Evolutionary conservation across 2,329 filamentous ascomycete species (phyloP), one percentile per base, ranked within the genome.

Genomic region (Delphinella strobiligena): DNA sequence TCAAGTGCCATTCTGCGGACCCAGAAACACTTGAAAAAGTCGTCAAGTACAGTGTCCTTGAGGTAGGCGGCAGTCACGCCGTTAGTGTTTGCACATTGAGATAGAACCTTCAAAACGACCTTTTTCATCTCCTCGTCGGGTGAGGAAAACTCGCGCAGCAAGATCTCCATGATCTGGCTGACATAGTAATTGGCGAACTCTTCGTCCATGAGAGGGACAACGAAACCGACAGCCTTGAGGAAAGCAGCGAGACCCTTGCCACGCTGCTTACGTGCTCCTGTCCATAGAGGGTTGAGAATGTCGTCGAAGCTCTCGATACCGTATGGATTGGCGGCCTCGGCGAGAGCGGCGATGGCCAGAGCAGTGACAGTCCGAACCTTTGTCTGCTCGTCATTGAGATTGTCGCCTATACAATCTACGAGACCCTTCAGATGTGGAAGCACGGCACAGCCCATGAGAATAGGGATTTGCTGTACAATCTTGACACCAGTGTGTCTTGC

Each of bases 101-200:
- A 95, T 12, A 98, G 79, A 19, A 98, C 91, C 63, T 96, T 96
- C 43, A 98, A 68, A 5, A 98, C 91, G 1, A 98, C 91, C 67
- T 98, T 98, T 67, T 96, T 98, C 91, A 98, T 98, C 62, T 98
- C 91, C 61, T 98, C 91, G 49, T 98, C 91, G 0, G 91, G 91
- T 1, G 89, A 95, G 5, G 87, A 83, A 55, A 98, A 98, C 58
- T 98, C 91, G 53, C 91, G 79, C 19, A 96, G 75, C 11, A 98
- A 68, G 53, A 96, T 96, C 61, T 96, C 91, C 89, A 98, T 96
- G 54, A 98, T 95, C 61, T 98, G 88, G 50, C 80, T 85, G 7
- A 91, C 96, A 56, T 98, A 98, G 66, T 98, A 98, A 59, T 95
- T 96, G 62, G 91, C 89, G 60, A 95, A 96, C 57, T 98, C 91